Base-by-base conservation (phyloP, 1,284 basidiomycete species). In the Ganoderma leucocontextum region DNA sequence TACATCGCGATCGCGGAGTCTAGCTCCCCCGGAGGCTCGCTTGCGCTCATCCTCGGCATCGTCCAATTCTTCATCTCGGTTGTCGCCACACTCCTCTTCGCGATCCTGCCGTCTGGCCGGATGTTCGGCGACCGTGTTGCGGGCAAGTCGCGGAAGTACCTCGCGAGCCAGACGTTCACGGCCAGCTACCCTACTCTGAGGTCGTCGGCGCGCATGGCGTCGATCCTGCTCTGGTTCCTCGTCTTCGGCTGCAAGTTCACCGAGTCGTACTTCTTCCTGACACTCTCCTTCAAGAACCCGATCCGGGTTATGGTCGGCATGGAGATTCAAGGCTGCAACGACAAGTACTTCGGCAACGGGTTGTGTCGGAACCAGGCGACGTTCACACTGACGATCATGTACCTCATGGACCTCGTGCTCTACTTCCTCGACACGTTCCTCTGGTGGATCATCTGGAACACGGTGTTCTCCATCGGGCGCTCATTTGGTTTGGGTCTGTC, bases 361-460 rank as follows among this genome's bases (percentile, higher is more conserved):
- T 86, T 98, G 15, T 98, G 96, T 81, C 83, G 84, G 61, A 95
- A 98, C 78, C 96, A 98, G 74, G 94, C 95, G 1, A 92, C 92
- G 8, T 98, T 98, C 82, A 94, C 96, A 15, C 83, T 98, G 73
- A 88, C 96, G 67, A 93, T 97, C 83, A 98, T 98, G 96, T 98
- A 95, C 79, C 82, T 96, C 81, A 97, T 98, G 96, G 96, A 98
- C 79, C 82, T 98, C 52, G 90, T 93, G 60, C 87, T 98, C 62
- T 98, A 95, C 89, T 98, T 98, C 88, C 85, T 98, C 79, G 96
- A 98, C 82, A 98, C 96, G 7, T 98, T 97, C 91, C 83, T 98
- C 52, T 98, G 96, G 96, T 97, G 94, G 80, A 93, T 94, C 79
- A 98, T 98, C 77, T 98, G 96, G 96, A 97, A 97, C 81, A 97